These are phyloP conservation scores for Talaromyces sp. DNA, from an alignment of 2,329 filamentous ascomycete genomes.

Conservation along the genomic window DNA sequence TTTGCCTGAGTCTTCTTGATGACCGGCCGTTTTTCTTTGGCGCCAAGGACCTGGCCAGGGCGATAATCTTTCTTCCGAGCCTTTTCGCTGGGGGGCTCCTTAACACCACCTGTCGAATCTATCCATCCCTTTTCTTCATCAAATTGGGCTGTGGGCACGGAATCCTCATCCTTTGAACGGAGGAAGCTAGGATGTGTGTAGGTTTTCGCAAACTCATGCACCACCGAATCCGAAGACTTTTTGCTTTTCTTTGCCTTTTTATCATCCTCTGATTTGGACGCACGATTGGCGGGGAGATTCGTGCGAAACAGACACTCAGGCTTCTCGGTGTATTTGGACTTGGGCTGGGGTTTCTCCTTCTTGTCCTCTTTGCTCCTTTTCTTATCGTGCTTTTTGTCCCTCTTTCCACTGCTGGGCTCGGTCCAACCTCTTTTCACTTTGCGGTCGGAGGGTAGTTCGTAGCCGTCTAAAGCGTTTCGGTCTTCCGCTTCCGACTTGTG, in stretches of 20 bases:
- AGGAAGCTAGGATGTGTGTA: constrained; percentile 82
- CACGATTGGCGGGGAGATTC: constrained; percentile 65
- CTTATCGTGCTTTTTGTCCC: constrained; percentile 46
- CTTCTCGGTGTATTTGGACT: constrained; percentile 78
- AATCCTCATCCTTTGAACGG: constrained; percentile 56
- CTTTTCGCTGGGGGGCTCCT: constrained; percentile 47
- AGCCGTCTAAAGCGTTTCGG: constrained; percentile 59
- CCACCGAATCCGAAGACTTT: constrained; percentile 65
- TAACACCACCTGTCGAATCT: constrained; percentile 73
- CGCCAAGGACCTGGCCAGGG: constrained; percentile 34
- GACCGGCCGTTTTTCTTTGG: constrained; percentile 31
- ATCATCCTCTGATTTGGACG: constrained; percentile 31
- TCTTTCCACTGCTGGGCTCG: constrained; percentile 59
- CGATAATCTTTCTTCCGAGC: constrained; percentile 32
- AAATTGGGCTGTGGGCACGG: constrained; percentile 63
- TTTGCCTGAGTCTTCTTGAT: constrained; percentile 19
- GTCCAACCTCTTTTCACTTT: constrained; percentile 91
- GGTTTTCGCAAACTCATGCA: constrained; percentile 90
- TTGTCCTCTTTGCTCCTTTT: constrained; percentile 60
- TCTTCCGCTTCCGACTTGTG: constrained; percentile 54
- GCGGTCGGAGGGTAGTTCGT: constrained; percentile 71
- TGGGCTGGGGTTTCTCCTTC: constrained; percentile 59
- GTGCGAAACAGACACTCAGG: constrained; percentile 86
- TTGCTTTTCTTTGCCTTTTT: constrained; percentile 60
- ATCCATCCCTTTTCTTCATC: constrained; percentile 89